Percentiles rank a stretch among this genome's conserved stretches.
phyloP scores from a whole-genome alignment of 2,329 filamentous ascomycete genomes.

The Fusarium nurragi region DNA sequence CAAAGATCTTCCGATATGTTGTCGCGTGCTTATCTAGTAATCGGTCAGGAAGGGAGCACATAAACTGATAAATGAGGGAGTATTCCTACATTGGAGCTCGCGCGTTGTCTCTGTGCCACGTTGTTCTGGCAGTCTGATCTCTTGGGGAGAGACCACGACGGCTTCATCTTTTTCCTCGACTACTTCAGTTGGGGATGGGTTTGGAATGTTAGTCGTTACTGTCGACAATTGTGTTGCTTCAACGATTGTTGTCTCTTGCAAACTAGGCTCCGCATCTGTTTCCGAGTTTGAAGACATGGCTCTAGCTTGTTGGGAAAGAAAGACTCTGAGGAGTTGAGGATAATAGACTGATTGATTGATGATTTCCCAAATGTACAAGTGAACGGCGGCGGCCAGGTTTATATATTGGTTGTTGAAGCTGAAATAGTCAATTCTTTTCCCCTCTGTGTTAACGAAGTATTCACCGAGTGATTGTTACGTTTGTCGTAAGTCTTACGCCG shows the following conservation, averaged over 20 bases:
- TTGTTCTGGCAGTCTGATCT: neutral
- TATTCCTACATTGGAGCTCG: neutral
- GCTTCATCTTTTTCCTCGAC: neutral
- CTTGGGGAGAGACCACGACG: neutral
- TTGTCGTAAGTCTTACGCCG: too few relatives aligned
- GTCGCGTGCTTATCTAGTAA: conserved; percentile 5
- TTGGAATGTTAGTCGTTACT: neutral
- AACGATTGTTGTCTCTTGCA: neutral
- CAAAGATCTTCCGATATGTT: conserved; percentile 8
- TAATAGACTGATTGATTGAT: neutral
- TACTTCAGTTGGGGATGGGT: neutral
- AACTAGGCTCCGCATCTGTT: too few relatives aligned
- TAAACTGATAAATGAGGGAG: accelerated
- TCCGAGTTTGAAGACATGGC: neutral
- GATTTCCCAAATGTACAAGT: too few relatives aligned
- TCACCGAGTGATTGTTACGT: too few relatives aligned
- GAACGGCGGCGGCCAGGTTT: neutral
- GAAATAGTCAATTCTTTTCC: too few relatives aligned
- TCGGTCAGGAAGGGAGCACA: accelerated
- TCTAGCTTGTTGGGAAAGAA: too few relatives aligned
- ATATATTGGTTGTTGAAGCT: neutral
- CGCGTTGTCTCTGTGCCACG: neutral
- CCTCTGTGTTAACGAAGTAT: too few relatives aligned
- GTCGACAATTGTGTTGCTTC: neutral
- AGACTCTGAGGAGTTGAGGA: neutral